phyloP scores from a whole-genome alignment of 73 alveolate species.

The Paramecium bursaria region DNA sequence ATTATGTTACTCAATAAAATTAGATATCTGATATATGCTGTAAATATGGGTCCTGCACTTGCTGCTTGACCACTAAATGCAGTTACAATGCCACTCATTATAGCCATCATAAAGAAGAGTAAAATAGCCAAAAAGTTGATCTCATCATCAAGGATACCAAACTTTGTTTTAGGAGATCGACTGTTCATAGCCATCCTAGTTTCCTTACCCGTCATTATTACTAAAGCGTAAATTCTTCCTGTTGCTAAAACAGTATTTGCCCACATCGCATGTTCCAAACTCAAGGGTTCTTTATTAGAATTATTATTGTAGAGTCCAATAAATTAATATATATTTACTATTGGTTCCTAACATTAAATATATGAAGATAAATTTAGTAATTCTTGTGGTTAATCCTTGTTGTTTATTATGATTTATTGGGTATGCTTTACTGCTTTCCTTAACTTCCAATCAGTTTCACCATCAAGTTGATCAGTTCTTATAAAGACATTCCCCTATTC shows the following conservation, averaged over 20 bases:
- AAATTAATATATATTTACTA: slow-evolving; percentile 82
- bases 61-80: slow-evolving; percentile 76
- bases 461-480: slow-evolving; percentile 97
- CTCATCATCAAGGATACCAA: slow-evolving; percentile 88
- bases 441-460: slow-evolving; percentile 99
- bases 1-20: slow-evolving; percentile 89
- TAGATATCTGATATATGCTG: slow-evolving; percentile 81
- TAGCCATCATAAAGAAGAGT: slow-evolving; percentile 77
- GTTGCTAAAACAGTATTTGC: slow-evolving; percentile 93
- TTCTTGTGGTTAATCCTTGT: slow-evolving; percentile 71
- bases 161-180: slow-evolving; percentile 82
- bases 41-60: slow-evolving; percentile 71
- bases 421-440: slow-evolving; percentile 86
- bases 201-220: slow-evolving; percentile 94
- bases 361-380: slow-evolving; percentile 42
- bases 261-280: slow-evolving; percentile 93
- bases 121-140: slow-evolving; percentile 77
- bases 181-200: slow-evolving; percentile 94
- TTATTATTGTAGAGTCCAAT: slow-evolving; percentile 72
- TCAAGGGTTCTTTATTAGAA: slow-evolving; percentile 71
- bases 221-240: slow-evolving; percentile 87
- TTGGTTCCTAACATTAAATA: slow-evolving; percentile 73
- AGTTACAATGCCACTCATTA: slow-evolving; percentile 75
- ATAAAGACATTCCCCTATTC: slow-evolving; percentile 85
- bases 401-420: slow-evolving; percentile 22